Evolutionary conservation across 805 yeast species (phyloP).

Genomic region (Danielozyma ontarioensis): DNA sequence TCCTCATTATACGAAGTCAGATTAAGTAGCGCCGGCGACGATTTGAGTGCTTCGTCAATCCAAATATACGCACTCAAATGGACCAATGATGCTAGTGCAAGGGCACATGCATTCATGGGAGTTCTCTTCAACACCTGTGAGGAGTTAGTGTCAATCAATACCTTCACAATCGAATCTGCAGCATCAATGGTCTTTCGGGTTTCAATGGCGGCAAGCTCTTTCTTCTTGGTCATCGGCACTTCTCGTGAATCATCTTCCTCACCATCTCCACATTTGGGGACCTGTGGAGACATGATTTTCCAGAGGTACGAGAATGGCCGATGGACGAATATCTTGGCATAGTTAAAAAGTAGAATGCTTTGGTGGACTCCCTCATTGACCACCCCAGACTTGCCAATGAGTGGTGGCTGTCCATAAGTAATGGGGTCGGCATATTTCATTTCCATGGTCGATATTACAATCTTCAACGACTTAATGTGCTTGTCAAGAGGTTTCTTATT

Average conservation of each 20-base stretch:
- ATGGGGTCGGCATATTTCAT: conserved; percentile 38
- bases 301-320: conserved; percentile 50
- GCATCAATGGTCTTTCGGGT: conserved; percentile 52
- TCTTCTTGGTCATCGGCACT: conserved; percentile 12
- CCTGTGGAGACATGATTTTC: conserved; percentile 41
- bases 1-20: conserved; percentile 13
- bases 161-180: conserved; percentile 44
- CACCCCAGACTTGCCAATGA: conserved; percentile 37
- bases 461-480: conserved; percentile 33
- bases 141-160: conserved; percentile 45
- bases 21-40: neutral
- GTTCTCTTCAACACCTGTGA: conserved; percentile 40
- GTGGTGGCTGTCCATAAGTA: conserved; percentile 35
- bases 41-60: conserved; percentile 36
- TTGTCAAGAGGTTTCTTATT: conserved; percentile 33
- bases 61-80: conserved; percentile 51
- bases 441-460: conserved; percentile 49
- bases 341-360: conserved; percentile 41
- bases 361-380: conserved; percentile 54
- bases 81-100: conserved; percentile 48
- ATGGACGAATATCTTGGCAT: conserved; percentile 52
- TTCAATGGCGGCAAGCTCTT: conserved; percentile 43
- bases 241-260: conserved; percentile 16
- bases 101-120: conserved; percentile 48
- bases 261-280: conserved; percentile 26